Base-by-base conservation (phyloP, 495 filamentous ascomycete species). In the Alectoria sarmentosa region DNA sequence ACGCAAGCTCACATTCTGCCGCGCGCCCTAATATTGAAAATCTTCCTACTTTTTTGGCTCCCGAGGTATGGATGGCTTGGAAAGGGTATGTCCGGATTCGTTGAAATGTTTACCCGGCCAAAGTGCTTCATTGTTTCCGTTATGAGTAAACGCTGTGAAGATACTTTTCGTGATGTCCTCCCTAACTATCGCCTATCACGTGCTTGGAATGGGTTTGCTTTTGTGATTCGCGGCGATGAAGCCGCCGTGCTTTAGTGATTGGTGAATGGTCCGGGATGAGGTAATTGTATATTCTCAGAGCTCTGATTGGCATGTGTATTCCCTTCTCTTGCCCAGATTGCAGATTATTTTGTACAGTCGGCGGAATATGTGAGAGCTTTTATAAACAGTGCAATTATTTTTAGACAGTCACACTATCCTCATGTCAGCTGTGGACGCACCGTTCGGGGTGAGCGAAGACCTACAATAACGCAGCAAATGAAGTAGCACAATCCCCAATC, bases 1-100 rank as follows among this genome's bases (percentile, higher is more conserved):
- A 67, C 26, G 15, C n/a, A 58, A 63, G 19, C 66, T 65, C 65
- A 68, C 66, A 63, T 63, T 68, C 62, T 68, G 52, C 66, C 63
- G 55, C 63, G 42, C 63, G 63, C 54, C 59, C 44, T 68, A 19
- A 13, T 58, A n/a, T 36, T 41, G 21, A 36, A 21, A 54, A 54
- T 64, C 46, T 60, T 58, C 49, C 34, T 11, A 28, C 39, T 44
- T 44, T 36, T 46, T 19, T 37, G 41, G 42, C 39, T 49, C n/a
- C 41, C 38, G 55, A 52, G 26, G 46, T 54, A 37, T 7, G 44
- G 44, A 48, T 59, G 55, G 32, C 34, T 63, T 58, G 17, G 44
- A 37, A 21, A 66, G 36, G 46, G 49, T 49, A 46, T 38, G n/a
- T 54, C 36, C 26, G 37, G 48, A 26, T 42, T 65, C 42, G 63